These are phyloP conservation scores for Mortierella sp. DNA, from an alignment of 371 early-diverging fungal genomes.

Conservation along the genomic window DNA sequence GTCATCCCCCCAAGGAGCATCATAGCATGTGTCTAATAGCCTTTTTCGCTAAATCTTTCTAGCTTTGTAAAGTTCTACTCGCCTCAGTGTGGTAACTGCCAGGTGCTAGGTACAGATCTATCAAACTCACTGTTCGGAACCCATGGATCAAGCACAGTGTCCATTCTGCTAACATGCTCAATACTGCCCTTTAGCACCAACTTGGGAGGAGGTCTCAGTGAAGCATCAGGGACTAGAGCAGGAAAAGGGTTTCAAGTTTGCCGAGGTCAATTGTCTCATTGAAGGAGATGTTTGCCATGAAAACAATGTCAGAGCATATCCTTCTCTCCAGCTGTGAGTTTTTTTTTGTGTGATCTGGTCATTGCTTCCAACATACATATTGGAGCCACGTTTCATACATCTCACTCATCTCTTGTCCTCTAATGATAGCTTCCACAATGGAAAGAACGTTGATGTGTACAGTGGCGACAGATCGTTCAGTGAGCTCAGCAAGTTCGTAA, in stretches of 20 bases:
- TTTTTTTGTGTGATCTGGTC: too few relatives aligned
- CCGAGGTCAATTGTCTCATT: constrained; percentile 81
- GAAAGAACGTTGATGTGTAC: constrained; percentile 63
- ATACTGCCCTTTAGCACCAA: constrained; percentile 56
- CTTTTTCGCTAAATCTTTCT: background rate
- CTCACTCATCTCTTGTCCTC: background rate
- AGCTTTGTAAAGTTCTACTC: constrained; percentile 52
- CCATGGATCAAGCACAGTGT: background rate
- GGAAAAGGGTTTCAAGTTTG: constrained; percentile 69
- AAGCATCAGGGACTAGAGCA: constrained; percentile 44
- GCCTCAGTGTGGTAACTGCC: constrained; percentile 32
- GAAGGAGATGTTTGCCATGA: constrained; percentile 75
- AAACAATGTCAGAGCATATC: constrained; percentile 66
- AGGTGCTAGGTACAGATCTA: constrained; percentile 21
- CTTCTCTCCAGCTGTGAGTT: constrained; percentile 72
- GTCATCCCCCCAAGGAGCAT: background rate
- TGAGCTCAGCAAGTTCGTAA: constrained; percentile 19
- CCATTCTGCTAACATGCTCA: background rate
- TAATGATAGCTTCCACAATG: constrained; percentile 57
- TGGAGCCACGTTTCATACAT: too few relatives aligned
- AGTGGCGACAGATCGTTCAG: constrained; percentile 34
- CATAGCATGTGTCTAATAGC: background rate
- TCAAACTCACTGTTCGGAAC: background rate
- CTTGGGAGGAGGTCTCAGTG: constrained; percentile 60
- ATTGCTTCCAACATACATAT: background rate